phyloP scores from a whole-genome alignment of 2,329 filamentous ascomycete genomes.

The Epicoccum nigrum region DNA sequence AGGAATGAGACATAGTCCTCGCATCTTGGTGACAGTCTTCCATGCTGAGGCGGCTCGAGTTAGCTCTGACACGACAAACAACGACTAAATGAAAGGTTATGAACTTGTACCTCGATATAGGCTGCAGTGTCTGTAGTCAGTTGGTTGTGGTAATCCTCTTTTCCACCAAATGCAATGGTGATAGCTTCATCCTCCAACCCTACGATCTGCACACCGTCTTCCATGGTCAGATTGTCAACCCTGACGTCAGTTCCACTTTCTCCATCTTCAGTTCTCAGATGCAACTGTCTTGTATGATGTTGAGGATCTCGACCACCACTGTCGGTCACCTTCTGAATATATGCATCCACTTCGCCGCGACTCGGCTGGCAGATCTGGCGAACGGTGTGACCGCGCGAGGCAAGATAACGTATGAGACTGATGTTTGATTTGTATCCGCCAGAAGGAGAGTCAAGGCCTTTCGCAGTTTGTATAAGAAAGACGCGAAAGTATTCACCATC shows the following conservation, averaged over 20 bases:
- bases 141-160: not conserved
- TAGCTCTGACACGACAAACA: not conserved
- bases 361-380: slow-evolving; percentile 9
- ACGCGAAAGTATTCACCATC: not conserved
- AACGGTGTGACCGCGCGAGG: slow-evolving; percentile 6
- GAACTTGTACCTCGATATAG: not conserved
- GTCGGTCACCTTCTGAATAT: not conserved
- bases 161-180: not conserved
- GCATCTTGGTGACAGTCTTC: not conserved
- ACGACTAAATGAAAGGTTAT: not conserved
- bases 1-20: slow-evolving; percentile 5
- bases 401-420: slow-evolving; percentile 9
- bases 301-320: not conserved
- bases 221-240: not conserved
- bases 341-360: slow-evolving; percentile 2
- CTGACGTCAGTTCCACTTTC: not conserved
- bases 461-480: not conserved
- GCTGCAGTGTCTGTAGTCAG: not conserved
- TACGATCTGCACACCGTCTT: not conserved
- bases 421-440: slow-evolving; percentile 11
- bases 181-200: not conserved
- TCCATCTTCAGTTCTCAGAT: not conserved
- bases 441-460: slow-evolving; percentile 12
- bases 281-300: not conserved
- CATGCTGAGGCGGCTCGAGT: too few species aligned